phyloP scores from a whole-genome alignment of 2,329 filamentous ascomycete species.

The Sporothrix dimorphospora region DNA sequence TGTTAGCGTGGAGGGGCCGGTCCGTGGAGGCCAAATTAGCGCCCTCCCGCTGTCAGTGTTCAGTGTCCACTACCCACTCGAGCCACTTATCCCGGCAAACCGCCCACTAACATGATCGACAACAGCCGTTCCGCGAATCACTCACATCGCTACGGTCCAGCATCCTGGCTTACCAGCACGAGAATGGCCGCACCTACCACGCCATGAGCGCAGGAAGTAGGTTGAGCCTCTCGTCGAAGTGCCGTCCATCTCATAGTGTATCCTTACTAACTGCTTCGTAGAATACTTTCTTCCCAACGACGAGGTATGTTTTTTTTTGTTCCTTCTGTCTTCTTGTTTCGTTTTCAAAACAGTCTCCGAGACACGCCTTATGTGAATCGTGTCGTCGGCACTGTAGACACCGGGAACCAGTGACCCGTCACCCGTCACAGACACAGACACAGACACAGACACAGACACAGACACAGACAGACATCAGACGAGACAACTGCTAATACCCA shows the following conservation, averaged over 20 bases:
- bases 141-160: slow-evolving; percentile 35
- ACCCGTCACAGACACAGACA: neutral
- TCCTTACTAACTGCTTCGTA: slow-evolving; percentile 23
- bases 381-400: neutral
- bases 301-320: slow-evolving; percentile 28
- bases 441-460: neutral
- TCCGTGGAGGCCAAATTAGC: neutral
- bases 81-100: too few species aligned
- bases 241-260: neutral
- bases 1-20: slow-evolving; percentile 21
- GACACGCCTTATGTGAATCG: neutral
- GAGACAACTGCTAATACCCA: neutral
- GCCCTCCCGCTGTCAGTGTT: neutral
- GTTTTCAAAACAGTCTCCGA: neutral
- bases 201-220: slow-evolving; percentile 37
- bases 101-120: slow-evolving; percentile 1
- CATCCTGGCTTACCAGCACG: slow-evolving; percentile 35
- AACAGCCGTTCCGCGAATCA: slow-evolving; percentile 32
- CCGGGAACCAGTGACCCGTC: neutral
- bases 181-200: slow-evolving; percentile 37
- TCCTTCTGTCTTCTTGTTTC: neutral
- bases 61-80: neutral
- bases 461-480: neutral
- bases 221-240: neutral
- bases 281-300: slow-evolving; percentile 36